Conservation (phyloP, 306 rosid genomes). For the Phaseolus lunatus region DNA sequence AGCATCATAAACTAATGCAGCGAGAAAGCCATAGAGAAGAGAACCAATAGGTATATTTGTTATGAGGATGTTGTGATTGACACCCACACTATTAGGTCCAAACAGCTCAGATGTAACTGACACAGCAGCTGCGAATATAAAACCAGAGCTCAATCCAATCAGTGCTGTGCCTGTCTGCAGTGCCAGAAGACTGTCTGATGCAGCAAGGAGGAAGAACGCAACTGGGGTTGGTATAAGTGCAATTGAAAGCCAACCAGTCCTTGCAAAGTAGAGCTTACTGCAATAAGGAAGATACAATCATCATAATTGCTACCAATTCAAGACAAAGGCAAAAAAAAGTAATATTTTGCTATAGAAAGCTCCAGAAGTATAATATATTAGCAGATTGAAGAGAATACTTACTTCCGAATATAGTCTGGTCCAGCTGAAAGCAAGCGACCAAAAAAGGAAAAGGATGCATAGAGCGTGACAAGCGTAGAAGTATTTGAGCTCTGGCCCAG, state of each 20-base stretch:
- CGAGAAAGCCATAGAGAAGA: constrained; percentile 78
- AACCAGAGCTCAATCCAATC: constrained; percentile 90
- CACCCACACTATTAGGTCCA: constrained; percentile 83
- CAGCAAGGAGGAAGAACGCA: constrained; percentile 84
- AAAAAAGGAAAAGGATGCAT: constrained; percentile 89
- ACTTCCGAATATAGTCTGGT: constrained; percentile 87
- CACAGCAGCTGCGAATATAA: constrained; percentile 95
- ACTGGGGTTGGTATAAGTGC: constrained; percentile 91
- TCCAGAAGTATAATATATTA: not conserved
- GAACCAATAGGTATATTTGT: constrained; percentile 95
- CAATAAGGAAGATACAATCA: constrained; percentile 34
- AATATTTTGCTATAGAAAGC: constrained; percentile 5
- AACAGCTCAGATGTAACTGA: constrained; percentile 91
- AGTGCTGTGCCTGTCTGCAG: constrained; percentile 77
- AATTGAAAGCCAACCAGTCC: constrained; percentile 88
- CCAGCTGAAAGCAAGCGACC: constrained; percentile 94
- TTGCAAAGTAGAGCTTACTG: constrained; percentile 92
- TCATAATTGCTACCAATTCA: constrained; percentile 30
- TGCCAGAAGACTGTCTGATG: constrained; percentile 54
- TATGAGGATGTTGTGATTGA: constrained; percentile 91
- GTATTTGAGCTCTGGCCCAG: constrained; percentile 65
- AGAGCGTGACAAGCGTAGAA: constrained; percentile 72
- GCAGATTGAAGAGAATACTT: constrained; percentile 41
- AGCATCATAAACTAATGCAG: constrained; percentile 79
- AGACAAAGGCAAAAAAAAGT: not conserved